Evolutionary conservation across 495 filamentous ascomycete species (phyloP), one percentile per base, ranked within the genome.

Genomic region (Penicillium pancosmium): DNA sequence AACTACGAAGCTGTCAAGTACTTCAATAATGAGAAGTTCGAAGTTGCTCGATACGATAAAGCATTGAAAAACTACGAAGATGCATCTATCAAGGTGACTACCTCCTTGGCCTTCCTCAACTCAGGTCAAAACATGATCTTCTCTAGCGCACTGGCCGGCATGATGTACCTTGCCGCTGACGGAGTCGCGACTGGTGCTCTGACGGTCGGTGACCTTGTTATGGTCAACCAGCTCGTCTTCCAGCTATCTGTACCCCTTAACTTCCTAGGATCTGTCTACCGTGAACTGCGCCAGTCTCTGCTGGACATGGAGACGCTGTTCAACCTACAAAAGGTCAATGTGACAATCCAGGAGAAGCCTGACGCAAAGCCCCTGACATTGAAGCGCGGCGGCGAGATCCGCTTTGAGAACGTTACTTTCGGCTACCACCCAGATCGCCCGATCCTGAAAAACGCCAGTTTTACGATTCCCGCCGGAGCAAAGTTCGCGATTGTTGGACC

Each of bases 1-100:
- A 98, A 98, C 74, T 98, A 97, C 68, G 94, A 98, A 71, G 95
- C 94, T 15, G 94, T 98, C 62, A 98, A 98, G 77, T 97, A 98
- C 78, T 98, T 98, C 82, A 98, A 98, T 74, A 98, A 98, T 69
- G 94, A 98, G 70, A 89, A 88, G 65, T 97, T 91, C 62, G 94
- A 98, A 72, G 89, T 94, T 44, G 86, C 82, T 19, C 86, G 94
- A 23, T 98, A 98, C 68, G 93, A 97, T 71, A 84, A 87, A 61
- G 91, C 94, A 0, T 80, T 98, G 40, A 82, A 88, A 62, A 79
- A 84, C 21, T 98, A 98, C 72, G 92, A 98, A 71, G 90, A 89
- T 70, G 90, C 91, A 34, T 96, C 91, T 16, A 98, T 98, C 79
- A 97, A 97, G 71, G 90, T 98, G 49, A 92, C 91, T 2, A 98